Base-by-base conservation (phyloP, 768 basidiomycete genomes). In the Boletus tomentosulus region DNA sequence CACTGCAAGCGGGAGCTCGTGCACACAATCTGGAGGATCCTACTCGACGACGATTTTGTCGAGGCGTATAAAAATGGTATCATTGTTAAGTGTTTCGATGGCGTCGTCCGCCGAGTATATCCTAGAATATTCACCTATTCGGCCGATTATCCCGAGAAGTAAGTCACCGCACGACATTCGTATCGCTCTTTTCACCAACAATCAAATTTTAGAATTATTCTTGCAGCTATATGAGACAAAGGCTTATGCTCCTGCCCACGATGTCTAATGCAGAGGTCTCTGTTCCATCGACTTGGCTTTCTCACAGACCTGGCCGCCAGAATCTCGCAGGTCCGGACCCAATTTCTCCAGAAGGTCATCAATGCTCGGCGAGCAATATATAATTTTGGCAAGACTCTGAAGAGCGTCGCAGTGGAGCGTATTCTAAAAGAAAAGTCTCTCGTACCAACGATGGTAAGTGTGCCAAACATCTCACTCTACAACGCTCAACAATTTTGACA, bases 121-220 rank as follows among this genome's bases (percentile, higher is more conserved):
- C 19, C 19, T 19, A 19, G 47, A 3, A 42, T 54, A 13, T 48
- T 54, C 3, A 44, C 33, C 3, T 54, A 54, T 28, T 48, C 53
- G 1, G 39, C 51, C 1, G 45, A 53, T 12, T 53, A 46, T n/a
- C 51, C 51, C 6, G 51, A 53, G 13, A 53, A 53, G 51, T 51
- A 8, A 39, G 38, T 35, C 4, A 9, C 9, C 9, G 30, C 30
- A 31, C 9, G 30, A 9, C 6, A 31, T 31, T 31, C 30, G 9
- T 31, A 9, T 16, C 35, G 10, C 12, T 13, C 5, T 37, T 9
- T 9, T 37, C 35, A 4, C 4, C 13, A 37, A 31, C 30, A 31
- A 19, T 19, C 19, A 19, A 19, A 19, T 19, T 19, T 19, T 19
- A 19, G 19, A 19, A 19, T 19, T 19, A 19, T 19, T 19, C 19